These are phyloP conservation scores for Colletotrichum cordylinicola DNA, from an alignment of 2,329 filamentous ascomycete genomes.

Conservation along the genomic window DNA sequence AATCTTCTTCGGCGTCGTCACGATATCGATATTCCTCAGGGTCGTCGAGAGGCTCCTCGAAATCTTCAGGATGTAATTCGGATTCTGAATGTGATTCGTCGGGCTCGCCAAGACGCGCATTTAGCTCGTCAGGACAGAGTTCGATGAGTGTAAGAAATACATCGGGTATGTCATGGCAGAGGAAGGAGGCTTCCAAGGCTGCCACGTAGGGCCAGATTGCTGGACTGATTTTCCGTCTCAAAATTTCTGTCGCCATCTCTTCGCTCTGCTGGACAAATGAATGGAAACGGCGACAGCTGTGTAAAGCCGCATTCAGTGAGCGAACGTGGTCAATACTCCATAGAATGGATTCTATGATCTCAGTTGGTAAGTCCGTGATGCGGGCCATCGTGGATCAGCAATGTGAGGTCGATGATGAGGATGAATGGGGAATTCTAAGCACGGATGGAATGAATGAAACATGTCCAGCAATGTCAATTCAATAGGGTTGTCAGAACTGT, in stretches of 20 bases:
- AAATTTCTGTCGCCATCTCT: accelerated
- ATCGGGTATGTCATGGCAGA: too few species aligned
- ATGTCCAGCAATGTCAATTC: accelerated
- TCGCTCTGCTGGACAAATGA: neutral
- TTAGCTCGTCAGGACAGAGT: accelerated
- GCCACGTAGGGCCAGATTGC: accelerated
- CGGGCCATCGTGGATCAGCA: neutral
- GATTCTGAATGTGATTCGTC: too few species aligned
- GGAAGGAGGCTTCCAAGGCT: too few species aligned
- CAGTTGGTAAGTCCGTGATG: accelerated
- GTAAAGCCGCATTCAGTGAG: neutral
- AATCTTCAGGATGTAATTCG: too few species aligned
- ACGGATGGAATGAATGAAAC: too few species aligned
- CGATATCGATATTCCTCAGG: accelerated
- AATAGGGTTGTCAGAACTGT: neutral
- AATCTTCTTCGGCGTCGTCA: too few species aligned
- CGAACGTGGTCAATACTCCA: neutral
- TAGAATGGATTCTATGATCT: neutral
- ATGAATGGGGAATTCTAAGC: too few species aligned
- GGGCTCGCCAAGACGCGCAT: too few species aligned
- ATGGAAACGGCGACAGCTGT: neutral
- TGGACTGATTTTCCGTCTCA: neutral
- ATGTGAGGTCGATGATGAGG: neutral
- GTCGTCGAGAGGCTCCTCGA: too few species aligned
- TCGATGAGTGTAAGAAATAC: too few species aligned